These are phyloP conservation scores for Chalciporus sphaerocephalus DNA, from an alignment of 768 basidiomycete species.

Conservation along the genomic window DNA sequence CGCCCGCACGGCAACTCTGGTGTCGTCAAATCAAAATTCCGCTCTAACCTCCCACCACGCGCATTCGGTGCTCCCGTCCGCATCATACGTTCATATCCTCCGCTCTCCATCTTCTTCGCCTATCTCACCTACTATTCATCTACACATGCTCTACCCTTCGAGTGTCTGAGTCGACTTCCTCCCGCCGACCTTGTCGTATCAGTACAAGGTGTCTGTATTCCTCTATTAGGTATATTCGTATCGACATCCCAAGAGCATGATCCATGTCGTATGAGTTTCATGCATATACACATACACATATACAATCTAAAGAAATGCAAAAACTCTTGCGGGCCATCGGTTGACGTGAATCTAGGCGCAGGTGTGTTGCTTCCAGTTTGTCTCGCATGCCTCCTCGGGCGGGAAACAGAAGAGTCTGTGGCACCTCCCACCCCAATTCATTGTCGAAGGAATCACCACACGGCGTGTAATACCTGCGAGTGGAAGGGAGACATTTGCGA, in stretches of 20 bases:
- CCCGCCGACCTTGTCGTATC: too few relatives aligned
- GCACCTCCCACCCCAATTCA: too few relatives aligned
- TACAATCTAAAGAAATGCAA: conserved; percentile 8
- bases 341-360: neutral
- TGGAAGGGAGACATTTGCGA: too few relatives aligned
- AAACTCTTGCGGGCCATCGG: conserved; percentile 1
- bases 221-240: conserved; percentile 22
- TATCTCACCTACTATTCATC: neutral
- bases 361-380: neutral
- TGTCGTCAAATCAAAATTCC: conserved; percentile 96
- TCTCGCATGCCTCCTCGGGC: too few relatives aligned
- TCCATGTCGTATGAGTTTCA: conserved; percentile 22
- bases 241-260: conserved; percentile 5
- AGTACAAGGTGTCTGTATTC: conserved; percentile 13
- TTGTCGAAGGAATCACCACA: too few relatives aligned
- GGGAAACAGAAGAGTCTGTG: too few relatives aligned
- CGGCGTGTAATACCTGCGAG: too few relatives aligned
- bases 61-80: conserved; percentile 91
- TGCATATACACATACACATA: conserved; percentile 13
- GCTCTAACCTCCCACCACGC: conserved; percentile 89
- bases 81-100: conserved; percentile 55
- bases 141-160: conserved; percentile 82
- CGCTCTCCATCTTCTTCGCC: neutral
- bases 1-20: conserved; percentile 93
- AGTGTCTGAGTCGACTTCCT: conserved; percentile 51